Percentiles rank a stretch among this genome's conserved stretches.
Evolutionary conservation across 2,329 filamentous ascomycete genomes (phyloP).

Genomic region (Nigrograna mackinnonii): DNA sequence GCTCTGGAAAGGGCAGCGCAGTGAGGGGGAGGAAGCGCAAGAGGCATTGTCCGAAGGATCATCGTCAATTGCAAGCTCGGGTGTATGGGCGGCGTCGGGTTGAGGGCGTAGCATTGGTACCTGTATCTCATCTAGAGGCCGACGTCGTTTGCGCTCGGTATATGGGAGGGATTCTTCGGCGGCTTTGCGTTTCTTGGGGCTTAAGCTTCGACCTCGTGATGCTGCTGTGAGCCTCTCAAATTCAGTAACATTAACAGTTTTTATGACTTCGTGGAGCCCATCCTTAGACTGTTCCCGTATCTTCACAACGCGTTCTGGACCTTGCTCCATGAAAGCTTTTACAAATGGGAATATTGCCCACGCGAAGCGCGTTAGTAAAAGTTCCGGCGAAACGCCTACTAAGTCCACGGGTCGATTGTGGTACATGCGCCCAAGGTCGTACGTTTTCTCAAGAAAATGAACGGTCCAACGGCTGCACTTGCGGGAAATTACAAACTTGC

Average conservation of each 20-base stretch:
- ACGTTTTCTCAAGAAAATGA: background rate
- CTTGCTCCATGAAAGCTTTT: conserved; percentile 1
- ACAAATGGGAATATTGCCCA: background rate
- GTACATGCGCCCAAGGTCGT: background rate
- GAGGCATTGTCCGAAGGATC: background rate
- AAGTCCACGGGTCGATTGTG: background rate
- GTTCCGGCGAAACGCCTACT: background rate
- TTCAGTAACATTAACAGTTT: background rate
- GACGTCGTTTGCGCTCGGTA: background rate
- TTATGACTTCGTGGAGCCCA: background rate
- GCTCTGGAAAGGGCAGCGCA: too few relatives aligned
- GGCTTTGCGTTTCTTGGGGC: background rate
- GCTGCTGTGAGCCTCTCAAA: background rate
- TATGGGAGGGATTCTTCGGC: background rate
- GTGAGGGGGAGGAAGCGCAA: too few relatives aligned
- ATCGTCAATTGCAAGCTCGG: background rate
- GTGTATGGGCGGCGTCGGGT: background rate
- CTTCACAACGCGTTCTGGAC: background rate
- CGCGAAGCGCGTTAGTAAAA: background rate
- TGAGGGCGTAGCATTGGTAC: background rate
- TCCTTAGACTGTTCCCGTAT: background rate
- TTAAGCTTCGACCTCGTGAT: background rate
- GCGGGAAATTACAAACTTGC: background rate
- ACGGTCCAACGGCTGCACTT: background rate
- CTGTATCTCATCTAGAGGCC: background rate